Conservation (phyloP, 2,329 filamentous ascomycete genomes). For the Ceratocystis variospora region DNA sequence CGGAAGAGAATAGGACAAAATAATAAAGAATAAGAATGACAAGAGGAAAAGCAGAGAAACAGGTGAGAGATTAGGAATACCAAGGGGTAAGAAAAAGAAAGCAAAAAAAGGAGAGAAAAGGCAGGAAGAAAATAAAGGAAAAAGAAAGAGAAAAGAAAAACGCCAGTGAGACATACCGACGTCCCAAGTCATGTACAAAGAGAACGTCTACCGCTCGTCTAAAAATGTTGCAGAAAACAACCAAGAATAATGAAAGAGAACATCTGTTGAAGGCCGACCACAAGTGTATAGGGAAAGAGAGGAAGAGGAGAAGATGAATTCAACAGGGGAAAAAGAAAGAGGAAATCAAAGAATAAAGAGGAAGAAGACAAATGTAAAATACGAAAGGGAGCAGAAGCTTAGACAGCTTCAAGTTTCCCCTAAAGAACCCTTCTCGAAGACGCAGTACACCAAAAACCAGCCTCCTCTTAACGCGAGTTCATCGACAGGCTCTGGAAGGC, state of each 20-base stretch:
- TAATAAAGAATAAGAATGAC: neutral
- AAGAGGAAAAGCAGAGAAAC: conserved; percentile 12
- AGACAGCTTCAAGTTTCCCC: neutral
- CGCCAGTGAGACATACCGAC: conserved; percentile 8
- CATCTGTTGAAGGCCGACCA: neutral
- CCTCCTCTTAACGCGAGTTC: conserved; percentile 39
- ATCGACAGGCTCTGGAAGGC: conserved; percentile 60
- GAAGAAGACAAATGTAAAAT: conserved; percentile 12
- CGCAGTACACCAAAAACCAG: neutral
- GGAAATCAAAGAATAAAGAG: conserved; percentile 13
- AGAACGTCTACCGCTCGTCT: conserved; percentile 7
- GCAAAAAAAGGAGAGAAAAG: conserved; percentile 3
- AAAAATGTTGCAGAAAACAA: conserved; percentile 13
- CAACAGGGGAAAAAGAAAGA: neutral
- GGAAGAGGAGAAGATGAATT: neutral
- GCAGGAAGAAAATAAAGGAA: neutral
- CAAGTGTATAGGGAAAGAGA: neutral
- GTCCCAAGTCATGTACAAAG: conserved; percentile 8
- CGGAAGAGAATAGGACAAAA: neutral
- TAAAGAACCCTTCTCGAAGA: neutral
- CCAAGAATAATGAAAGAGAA: conserved; percentile 7
- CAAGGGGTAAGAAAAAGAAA: conserved; percentile 5
- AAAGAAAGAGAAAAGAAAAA: conserved; percentile 15
- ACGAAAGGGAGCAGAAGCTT: neutral
- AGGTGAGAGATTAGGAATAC: neutral